Evolutionary conservation across 129 eudicot species (phyloP), one percentile per base, ranked within the genome.

Genomic region (Lactuca sativa): DNA sequence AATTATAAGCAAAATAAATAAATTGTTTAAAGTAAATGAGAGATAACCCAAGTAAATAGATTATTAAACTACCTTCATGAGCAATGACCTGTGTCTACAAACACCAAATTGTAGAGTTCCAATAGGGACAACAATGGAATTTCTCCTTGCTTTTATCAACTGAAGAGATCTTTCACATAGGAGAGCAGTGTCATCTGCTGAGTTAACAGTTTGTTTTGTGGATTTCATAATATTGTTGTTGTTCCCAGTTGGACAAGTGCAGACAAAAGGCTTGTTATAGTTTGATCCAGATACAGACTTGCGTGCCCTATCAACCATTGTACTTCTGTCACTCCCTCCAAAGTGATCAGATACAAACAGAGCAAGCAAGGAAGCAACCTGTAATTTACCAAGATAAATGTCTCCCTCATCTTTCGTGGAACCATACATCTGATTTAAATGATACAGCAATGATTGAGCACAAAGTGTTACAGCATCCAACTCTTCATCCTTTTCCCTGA

Each of bases 281-380:
- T 90, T 93, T 44, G 88, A 82, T 71, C 99, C 95, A 62, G 93
- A 93, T 49, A 80, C 84, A 65, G 80, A 71, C 80, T 93, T 93
- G 6, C 95, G 81, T 15, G 84, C 83, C 77, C 84, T 80, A 77
- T 81, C 87, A 56, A 93, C 58, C 66, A 75, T 44, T 49, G 72
- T 66, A 74, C 83, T 85, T 86, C 70, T 93, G 58, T 93, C 99
- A 69, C 97, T 85, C 68, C 99, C 99, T 73, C 99, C 99, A 82
- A 89, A 87, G 65, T 85, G 97, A 78, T 90, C 92, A 0, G 99
- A 93, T 61, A 93, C 97, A 80, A 87, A 90, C 58, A 87, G 86
- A n/a, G 95, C 97, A 78, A 93, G 97, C 86, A 88, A 69, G 3
- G 97, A 93, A 18, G 92, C 97, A 43, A 80, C 80, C 71, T 87